These are phyloP conservation scores for Rhizophora mangle DNA, from an alignment of 345 rosid species.

Conservation along the genomic window DNA sequence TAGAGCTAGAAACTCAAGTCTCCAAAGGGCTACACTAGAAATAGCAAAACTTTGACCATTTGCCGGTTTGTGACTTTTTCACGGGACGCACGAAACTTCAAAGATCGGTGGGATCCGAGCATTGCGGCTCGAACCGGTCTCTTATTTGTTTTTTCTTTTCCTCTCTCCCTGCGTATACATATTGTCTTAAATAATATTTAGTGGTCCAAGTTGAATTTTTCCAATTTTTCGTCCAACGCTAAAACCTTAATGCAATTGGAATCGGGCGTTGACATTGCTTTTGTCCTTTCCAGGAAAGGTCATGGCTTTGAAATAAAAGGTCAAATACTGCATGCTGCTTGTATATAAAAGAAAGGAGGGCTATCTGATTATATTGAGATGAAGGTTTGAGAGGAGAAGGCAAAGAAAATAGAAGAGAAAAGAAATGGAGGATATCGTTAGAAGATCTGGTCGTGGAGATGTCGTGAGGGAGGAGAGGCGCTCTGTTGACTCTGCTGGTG, in stretches of 20 bases:
- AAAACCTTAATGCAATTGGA: conserved; percentile 37
- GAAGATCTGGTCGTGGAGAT: conserved; percentile 20
- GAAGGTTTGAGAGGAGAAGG: conserved; percentile 8
- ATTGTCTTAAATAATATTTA: conserved; percentile 2
- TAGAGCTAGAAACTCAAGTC: background rate
- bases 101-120: conserved; percentile 25
- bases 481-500: conserved; percentile 20
- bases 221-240: conserved; percentile 13
- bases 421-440: conserved; percentile 23
- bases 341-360: conserved; percentile 8
- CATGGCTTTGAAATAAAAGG: conserved; percentile 16
- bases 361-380: conserved; percentile 4
- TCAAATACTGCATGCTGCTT: conserved; percentile 44
- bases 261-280: conserved; percentile 44
- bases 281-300: background rate
- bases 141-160: background rate
- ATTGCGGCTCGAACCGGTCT: conserved; percentile 36
- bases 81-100: conserved; percentile 30
- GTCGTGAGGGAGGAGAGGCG: conserved; percentile 27
- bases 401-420: background rate
- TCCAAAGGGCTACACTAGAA: background rate
- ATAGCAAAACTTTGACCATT: conserved; percentile 1
- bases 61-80: conserved; percentile 9
- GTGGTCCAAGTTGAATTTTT: conserved; percentile 45
- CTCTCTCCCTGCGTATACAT: background rate